Conservation (phyloP, 176 grass and related monocot species). For the Dactylis glomerata region DNA sequence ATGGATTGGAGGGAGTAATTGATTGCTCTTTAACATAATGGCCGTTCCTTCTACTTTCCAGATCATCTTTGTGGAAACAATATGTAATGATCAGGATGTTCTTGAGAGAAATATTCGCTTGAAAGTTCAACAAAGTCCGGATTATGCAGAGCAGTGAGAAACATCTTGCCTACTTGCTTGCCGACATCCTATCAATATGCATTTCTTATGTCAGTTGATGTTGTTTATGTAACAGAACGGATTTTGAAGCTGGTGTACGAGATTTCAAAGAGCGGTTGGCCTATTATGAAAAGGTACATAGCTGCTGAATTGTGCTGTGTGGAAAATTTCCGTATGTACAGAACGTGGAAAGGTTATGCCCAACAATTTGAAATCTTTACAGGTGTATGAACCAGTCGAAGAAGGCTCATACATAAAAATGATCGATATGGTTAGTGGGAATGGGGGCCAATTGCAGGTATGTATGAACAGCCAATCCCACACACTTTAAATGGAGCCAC, state of each 20-base stretch:
- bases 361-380: conserved; percentile 20
- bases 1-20: no score
- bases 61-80: conserved; percentile 98
- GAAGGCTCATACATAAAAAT: conserved; percentile 99
- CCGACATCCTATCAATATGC: background rate
- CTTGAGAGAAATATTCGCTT: conserved; percentile 95
- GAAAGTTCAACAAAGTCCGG: conserved; percentile 97
- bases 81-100: conserved; percentile 88
- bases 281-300: conserved; percentile 93
- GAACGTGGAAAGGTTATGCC: conserved; percentile 25
- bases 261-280: conserved; percentile 90
- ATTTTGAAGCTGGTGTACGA: conserved; percentile 90
- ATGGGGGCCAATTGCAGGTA: conserved; percentile 84
- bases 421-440: conserved; percentile 93
- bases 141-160: conserved; percentile 96
- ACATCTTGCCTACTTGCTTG: conserved; percentile 24
- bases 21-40: conserved; percentile 11
- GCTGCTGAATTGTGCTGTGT: conserved; percentile 23
- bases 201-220: background rate
- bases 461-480: conserved; percentile 1
- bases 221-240: conserved; percentile 52
- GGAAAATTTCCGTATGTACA: background rate
- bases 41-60: conserved; percentile 34
- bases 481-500: conserved; percentile 19
- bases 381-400: conserved; percentile 91